Base-by-base conservation (phyloP, 306 rosid species). In the Erythrophleum fordii region DNA sequence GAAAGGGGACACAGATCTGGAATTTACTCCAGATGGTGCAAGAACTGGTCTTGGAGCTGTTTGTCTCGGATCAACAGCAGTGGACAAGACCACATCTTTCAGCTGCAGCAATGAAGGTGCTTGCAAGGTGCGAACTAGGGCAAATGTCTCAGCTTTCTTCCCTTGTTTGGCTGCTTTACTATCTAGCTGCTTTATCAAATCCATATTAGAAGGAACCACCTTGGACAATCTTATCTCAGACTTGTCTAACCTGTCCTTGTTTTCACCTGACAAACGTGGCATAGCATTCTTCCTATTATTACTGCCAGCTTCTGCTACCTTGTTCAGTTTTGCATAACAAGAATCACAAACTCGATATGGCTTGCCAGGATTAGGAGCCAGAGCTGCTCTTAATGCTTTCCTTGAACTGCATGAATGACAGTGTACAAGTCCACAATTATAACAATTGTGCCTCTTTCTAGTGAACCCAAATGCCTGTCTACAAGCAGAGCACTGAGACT, bases 391-490 rank as follows among this genome's bases (percentile, higher is more conserved):
- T 77, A 86, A 85, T 35, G 97, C 98, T 86, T 95, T 95, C 83
- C 91, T 90, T 52, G 99, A 95, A 87, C 97, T 95, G 79, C 99
- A 95, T 26, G 99, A 88, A 86, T 95, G 99, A 87, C 99, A 95
- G 81, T 95, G 99, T 76, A 95, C 99, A 55, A 95, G 98, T 80
- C 99, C 99, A 88, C 99, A 95, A 80, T 95, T 95, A 87, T 95
- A 95, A 83, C 99, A 95, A 86, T 95, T 95, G 77, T 95, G 99
- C 84, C 99, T 89, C 91, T 95, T 95, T 72, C 96, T 88, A 61
- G 98, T 93, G 86, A 95, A 95, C 51, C 98, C 98, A 88, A 95
- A 95, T 55, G 98, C 98, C 89, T 91, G 99, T 86, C 98, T 91
- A 75, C 99, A 95, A 78, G 97, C 85, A 90, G 99, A 91, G 87